These are phyloP conservation scores for Trypanosoma conorhini DNA, from an alignment of 208 protist genomes.

Conservation along the genomic window DNA sequence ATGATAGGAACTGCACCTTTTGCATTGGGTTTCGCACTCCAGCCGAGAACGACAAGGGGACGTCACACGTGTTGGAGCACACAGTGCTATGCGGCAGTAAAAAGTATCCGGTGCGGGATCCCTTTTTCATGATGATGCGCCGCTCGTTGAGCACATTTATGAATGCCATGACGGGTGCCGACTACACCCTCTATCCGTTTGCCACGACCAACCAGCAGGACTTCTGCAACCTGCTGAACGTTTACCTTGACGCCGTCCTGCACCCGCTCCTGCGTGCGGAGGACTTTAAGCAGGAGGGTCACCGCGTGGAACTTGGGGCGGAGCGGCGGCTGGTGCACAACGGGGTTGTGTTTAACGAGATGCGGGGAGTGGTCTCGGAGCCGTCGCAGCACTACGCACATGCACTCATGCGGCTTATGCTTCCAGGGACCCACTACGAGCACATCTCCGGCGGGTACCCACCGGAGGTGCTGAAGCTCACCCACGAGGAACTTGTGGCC, in stretches of 20 bases:
- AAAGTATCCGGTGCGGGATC: conserved; percentile 94
- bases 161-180: conserved; percentile 93
- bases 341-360: conserved; percentile 95
- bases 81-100: conserved; percentile 95
- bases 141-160: conserved; percentile 92
- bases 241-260: conserved; percentile 95
- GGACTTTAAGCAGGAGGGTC: conserved; percentile 93
- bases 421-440: conserved; percentile 89
- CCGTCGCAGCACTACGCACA: conserved; percentile 77
- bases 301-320: conserved; percentile 82
- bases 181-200: conserved; percentile 96
- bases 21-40: conserved; percentile 96
- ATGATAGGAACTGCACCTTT: conserved; percentile 97
- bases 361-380: conserved; percentile 92
- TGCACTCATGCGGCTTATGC: conserved; percentile 67
- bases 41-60: conserved; percentile 93
- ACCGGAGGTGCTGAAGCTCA: conserved; percentile 80
- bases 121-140: conserved; percentile 92
- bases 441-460: conserved; percentile 92
- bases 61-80: conserved; percentile 97
- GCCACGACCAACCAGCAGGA: conserved; percentile 91
- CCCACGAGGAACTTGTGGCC: conserved; percentile 84
- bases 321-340: conserved; percentile 72
- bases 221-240: conserved; percentile 91
- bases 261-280: conserved; percentile 84